Percentiles rank a stretch among this genome's conserved stretches.
These are phyloP conservation scores for Spergularia bocconei DNA, from an alignment of 148 eudicot genomes.

Conservation along the genomic window DNA sequence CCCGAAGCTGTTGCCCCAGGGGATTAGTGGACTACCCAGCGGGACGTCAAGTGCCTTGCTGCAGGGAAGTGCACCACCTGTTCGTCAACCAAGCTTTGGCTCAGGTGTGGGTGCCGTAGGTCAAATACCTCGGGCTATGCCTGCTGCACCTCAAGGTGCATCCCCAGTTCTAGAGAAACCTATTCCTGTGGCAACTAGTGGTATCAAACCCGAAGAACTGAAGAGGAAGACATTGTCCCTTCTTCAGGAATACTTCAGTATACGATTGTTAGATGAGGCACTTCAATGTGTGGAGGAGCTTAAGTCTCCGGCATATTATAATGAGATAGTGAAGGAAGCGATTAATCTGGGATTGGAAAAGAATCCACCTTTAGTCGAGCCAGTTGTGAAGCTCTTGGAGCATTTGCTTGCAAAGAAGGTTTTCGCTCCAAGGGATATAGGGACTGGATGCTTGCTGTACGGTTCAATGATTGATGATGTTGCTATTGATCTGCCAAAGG, in stretches of 20 bases:
- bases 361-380: constrained; percentile 69
- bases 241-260: constrained; percentile 73
- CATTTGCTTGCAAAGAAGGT: constrained; percentile 58
- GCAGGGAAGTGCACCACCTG: constrained; percentile 65
- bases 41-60: constrained; percentile 71
- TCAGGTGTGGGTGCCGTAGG: constrained; percentile 30
- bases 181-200: constrained; percentile 23
- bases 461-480: constrained; percentile 68
- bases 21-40: constrained; percentile 54
- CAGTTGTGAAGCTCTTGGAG: constrained; percentile 59
- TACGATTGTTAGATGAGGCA: constrained; percentile 73
- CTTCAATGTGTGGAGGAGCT: constrained; percentile 71
- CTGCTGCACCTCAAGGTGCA: constrained; percentile 30
- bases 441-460: constrained; percentile 61
- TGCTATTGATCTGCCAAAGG: constrained; percentile 84
- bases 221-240: constrained; percentile 57
- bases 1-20: constrained; percentile 72
- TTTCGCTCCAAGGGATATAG: constrained; percentile 47
- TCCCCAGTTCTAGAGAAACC: constrained; percentile 23
- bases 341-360: constrained; percentile 72
- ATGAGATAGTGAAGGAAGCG: constrained; percentile 73
- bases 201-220: constrained; percentile 42
- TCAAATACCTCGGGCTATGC: constrained; percentile 18
- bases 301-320: constrained; percentile 63
- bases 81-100: constrained; percentile 40